Evolutionary conservation across 2,329 filamentous ascomycete genomes (phyloP), one percentile per base, ranked within the genome.

Genomic region (Hypoxylon sp.): DNA sequence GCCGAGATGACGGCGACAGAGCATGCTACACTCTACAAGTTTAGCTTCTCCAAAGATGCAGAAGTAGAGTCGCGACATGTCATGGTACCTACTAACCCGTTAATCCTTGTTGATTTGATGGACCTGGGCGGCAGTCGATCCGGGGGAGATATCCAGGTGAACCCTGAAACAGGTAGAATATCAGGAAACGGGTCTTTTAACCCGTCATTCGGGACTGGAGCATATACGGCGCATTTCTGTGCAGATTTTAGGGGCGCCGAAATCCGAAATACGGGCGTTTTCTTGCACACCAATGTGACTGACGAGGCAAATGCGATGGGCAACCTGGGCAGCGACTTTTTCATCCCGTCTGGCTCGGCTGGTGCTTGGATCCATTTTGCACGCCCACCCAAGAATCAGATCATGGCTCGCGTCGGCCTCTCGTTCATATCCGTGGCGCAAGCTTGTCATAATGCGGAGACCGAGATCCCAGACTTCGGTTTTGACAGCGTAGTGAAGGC

Each of bases 401-500:
- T 94, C 30, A 76, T 89, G 49, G 90, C 86, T 5, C 85, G 92
- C n/a, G 90, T 93, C 10, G 92, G 91, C 0, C 76, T 93, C 5
- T 93, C 90, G 53, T 93, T 93, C 74, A 87, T 93, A 41, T 90
- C 87, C 64, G 81, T 84, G 2, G 82, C 87, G 2, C 86, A 91
- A 77, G 92, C 92, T 2, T 95, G 92, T 71, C 76, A 80, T 14
- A 93, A 90, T 72, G 91, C 89, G 0, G 89, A 93, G 78, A 79
- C 74, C 0, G 92, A 94, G 76, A 89, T 93, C 6, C 86, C 90
- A 0, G 80, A 86, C 7, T 90, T 86, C 62, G 85, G 88, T 67
- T 93, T 94, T 73, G 83, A 87, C 0, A 76, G 76, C 2, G 84
- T 88, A 0, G 85, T 87, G 6, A 75, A 76, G 3, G 81, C 82